Base-by-base conservation (phyloP, 768 basidiomycete genomes). In the Leucosporidium yakuticum region DNA sequence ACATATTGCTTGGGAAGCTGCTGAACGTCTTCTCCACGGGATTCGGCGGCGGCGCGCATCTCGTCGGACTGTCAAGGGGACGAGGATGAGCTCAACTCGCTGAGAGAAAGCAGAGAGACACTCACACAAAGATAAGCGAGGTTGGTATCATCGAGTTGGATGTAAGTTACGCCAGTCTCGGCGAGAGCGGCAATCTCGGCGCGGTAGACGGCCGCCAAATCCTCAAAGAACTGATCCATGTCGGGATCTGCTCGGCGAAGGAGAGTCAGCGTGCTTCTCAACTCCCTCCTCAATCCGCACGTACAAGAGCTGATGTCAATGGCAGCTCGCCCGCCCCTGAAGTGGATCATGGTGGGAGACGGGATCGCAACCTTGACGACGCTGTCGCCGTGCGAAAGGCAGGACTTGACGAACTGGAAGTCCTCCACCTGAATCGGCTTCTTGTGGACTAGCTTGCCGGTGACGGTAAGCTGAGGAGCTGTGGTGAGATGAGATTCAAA, bases 301-400 rank as follows among this genome's bases (percentile, higher is more conserved):
- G 47, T 59, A 31, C n/a, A 74, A 27, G 71, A 58, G 36, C 32
- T 29, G 51, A 68, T 69, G 54, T 61, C 58, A 44, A 74, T 74
- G 39, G 58, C 62, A 9, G 59, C 68, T 27, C 73, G 60, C 4
- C 73, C 73, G 34, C 68, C 73, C 12, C 73, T 64, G 73, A 74
- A 74, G 56, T 74, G 73, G n/a, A 64, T 69, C 74, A 75, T 74
- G 32, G 73, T 75, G 8, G 76, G 73, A 27, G 73, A 74, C 17
- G 76, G 76, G 54, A 76, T 76, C 55, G 76, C 73, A n/a, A 75
- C 73, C 69, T 75, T 75, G 65, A 75, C 74, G 19, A 65, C 69
- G 29, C 58, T 65, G 25, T 69, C 47, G 31, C 63, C 59, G 59
- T 68, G 39, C 60, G 63, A 66, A 32, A 65, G 60, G 57, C 57